Base-by-base conservation (phyloP, 495 filamentous ascomycete genomes). In the Penicillium crystallinum region DNA sequence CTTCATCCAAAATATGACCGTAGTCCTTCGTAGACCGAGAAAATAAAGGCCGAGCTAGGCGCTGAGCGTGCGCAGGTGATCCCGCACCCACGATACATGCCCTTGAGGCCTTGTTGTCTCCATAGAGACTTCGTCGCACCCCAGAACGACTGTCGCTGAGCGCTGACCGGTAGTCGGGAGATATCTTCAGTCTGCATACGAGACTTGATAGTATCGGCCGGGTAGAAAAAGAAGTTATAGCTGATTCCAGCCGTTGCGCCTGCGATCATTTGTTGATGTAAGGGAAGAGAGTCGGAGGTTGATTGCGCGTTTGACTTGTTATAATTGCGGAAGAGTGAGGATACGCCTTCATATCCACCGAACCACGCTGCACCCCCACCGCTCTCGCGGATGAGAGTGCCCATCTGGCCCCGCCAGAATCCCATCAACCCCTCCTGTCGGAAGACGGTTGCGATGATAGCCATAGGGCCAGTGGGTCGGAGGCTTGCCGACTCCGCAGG, bases 181-280 rank as follows among this genome's bases (percentile, higher is more conserved):
- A 92, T 76, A 27, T 90, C 86, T 40, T 87, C 81, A 0, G 95
- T 97, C 68, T 99, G 93, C 85, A 99, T 95, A 6, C 92, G 81
- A 9, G 86, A 91, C 67, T 98, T 98, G 73, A 98, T 86, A 1
- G 93, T 97, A 64, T 98, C 93, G 35, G 95, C 93, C 0, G 93
- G 93, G 68, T 91, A 98, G 75, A 96, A 96, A 23, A 96, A 65
- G 61, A 97, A 96, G 60, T 97, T 98, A 65, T 97, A 98, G 47
- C 80, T 83, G 73, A 97, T 88, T 38, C 93, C 93, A 17, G 92
- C 91, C 12, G 83, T 77, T n/a, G 91, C 91, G n/a, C 91, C 91
- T 12, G 90, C 88, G 9, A 89, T 68, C 59, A 93, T 84, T 67
- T 93, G 88, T 62, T 95, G 89, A 68, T 82, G 82, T n/a, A 95